These are phyloP conservation scores for Kodamaea hsintzibuensis DNA, from an alignment of 805 yeast genomes.

Conservation along the genomic window DNA sequence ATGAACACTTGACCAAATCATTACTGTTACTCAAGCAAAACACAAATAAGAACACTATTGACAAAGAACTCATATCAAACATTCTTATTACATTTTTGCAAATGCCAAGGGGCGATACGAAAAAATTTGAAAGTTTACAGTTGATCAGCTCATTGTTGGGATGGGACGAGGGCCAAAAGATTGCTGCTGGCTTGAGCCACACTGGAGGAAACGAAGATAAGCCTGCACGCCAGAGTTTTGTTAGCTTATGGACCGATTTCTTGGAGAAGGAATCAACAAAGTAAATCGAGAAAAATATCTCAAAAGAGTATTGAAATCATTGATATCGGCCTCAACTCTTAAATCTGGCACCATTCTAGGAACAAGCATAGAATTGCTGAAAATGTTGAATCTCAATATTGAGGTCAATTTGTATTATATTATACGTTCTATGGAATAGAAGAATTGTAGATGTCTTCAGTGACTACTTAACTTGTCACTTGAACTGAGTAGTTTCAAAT, in stretches of 20 bases:
- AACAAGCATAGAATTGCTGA: not conserved
- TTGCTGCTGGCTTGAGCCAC: conserved; percentile 71
- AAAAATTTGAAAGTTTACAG: conserved; percentile 88
- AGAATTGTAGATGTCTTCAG: not conserved
- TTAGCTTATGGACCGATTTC: conserved; percentile 77
- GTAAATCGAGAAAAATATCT: not conserved
- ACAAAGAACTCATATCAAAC: conserved; percentile 86
- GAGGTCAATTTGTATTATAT: not conserved
- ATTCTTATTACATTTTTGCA: conserved; percentile 80
- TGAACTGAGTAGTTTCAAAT: no score
- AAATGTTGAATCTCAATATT: not conserved
- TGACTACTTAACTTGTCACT: no score
- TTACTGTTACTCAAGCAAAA: conserved; percentile 78
- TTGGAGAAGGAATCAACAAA: conserved; percentile 67
- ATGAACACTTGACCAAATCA: conserved; percentile 95
- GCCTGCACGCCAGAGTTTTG: conserved; percentile 54
- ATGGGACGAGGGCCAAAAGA: conserved; percentile 83
- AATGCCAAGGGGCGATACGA: conserved; percentile 89
- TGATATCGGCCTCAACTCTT: no score
- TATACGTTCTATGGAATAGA: not conserved
- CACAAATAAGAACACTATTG: conserved; percentile 70
- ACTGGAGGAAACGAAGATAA: conserved; percentile 19
- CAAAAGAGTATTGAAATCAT: no score
- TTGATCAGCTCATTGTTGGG: conserved; percentile 78
- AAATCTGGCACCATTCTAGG: not conserved